Evolutionary conservation across 2,329 filamentous ascomycete species (phyloP).

Genomic region (Aspergillus puulaauensis): DNA sequence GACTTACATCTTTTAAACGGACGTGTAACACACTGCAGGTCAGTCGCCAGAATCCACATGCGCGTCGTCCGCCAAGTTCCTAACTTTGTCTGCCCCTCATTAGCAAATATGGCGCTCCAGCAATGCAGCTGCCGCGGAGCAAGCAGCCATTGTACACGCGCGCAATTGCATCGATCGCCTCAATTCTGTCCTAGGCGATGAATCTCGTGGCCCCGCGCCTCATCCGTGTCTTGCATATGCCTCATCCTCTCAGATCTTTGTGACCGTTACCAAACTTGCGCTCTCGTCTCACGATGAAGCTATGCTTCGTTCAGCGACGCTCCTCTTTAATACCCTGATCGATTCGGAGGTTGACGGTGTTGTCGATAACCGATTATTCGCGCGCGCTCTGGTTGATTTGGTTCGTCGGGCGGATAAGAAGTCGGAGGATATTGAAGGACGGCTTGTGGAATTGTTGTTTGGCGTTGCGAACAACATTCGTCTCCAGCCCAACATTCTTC

Average conservation of each 20-base stretch:
- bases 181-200: conserved; percentile 75
- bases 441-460: conserved; percentile 90
- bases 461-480: conserved; percentile 96
- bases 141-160: conserved; percentile 51
- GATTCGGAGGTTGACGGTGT: conserved; percentile 97
- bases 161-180: conserved; percentile 56
- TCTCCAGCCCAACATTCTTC: conserved; percentile 79
- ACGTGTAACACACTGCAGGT: conserved; percentile 61
- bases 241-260: conserved; percentile 82
- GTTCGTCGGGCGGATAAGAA: conserved; percentile 69
- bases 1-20: conserved; percentile 61
- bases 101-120: conserved; percentile 63
- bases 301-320: conserved; percentile 79
- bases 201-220: conserved; percentile 81
- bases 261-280: conserved; percentile 85
- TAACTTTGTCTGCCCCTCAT: not conserved
- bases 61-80: not conserved
- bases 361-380: conserved; percentile 81
- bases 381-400: conserved; percentile 81
- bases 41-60: conserved; percentile 9
- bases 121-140: conserved; percentile 51
- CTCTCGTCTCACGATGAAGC: conserved; percentile 80
- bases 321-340: conserved; percentile 86
- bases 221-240: conserved; percentile 91
- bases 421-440: conserved; percentile 77